These are phyloP conservation scores for Solanum appendiculatum DNA, from an alignment of 257 asterid genomes.

Conservation along the genomic window DNA sequence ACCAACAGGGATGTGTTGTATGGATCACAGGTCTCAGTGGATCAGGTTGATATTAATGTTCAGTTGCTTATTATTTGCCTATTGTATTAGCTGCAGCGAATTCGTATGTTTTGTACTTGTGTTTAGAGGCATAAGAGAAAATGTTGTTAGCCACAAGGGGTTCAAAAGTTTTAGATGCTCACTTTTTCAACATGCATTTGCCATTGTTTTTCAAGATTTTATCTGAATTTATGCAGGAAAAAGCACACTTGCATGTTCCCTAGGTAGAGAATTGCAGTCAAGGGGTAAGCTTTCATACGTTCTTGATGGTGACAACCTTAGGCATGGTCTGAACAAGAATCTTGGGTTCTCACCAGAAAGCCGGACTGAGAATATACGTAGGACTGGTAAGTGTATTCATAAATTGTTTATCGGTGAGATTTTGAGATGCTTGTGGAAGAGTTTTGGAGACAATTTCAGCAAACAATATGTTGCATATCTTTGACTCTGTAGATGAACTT, in stretches of 20 bases:
- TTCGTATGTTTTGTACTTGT: not conserved
- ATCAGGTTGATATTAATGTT: slow-evolving; percentile 43
- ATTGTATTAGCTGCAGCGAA: not conserved
- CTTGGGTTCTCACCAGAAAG: slow-evolving; percentile 81
- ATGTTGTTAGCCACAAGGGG: not conserved
- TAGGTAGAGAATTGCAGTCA: slow-evolving; percentile 73
- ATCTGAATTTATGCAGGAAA: slow-evolving; percentile 46
- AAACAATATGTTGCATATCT: not conserved
- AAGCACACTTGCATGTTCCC: slow-evolving; percentile 89
- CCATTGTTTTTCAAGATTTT: not conserved
- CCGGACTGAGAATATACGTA: slow-evolving; percentile 83
- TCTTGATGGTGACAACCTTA: slow-evolving; percentile 92
- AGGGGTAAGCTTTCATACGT: slow-evolving; percentile 85
- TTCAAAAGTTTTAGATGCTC: not conserved
- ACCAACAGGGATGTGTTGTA: slow-evolving; percentile 90
- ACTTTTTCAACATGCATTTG: not conserved
- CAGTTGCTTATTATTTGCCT: not conserved
- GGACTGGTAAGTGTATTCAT: slow-evolving; percentile 61
- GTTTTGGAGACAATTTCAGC: not conserved
- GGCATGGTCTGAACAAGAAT: slow-evolving; percentile 91
- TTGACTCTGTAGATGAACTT: not conserved
- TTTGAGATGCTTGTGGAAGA: not conserved
- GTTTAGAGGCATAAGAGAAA: not conserved
- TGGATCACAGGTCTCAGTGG: slow-evolving; percentile 99
- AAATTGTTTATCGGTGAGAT: not conserved